Percentiles rank a stretch among this genome's conserved stretches.
Conservation (phyloP, 495 filamentous ascomycete species). For the Talaromyces ruber region DNA sequence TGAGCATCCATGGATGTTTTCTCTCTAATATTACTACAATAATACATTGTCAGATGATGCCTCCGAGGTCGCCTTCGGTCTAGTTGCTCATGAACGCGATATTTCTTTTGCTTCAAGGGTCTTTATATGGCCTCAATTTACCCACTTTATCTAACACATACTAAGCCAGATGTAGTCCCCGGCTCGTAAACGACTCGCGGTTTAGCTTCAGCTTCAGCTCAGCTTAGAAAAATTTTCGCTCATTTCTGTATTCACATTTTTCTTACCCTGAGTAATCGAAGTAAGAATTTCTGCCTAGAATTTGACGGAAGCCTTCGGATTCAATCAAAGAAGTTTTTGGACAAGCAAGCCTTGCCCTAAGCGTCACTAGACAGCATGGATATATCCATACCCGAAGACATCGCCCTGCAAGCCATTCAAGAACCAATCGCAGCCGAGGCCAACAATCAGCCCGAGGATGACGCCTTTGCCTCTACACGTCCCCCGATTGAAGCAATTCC, state of each 20-base stretch:
- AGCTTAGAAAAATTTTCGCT: not conserved
- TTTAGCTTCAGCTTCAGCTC: not conserved
- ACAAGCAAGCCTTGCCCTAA: not conserved
- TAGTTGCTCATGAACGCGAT: no score
- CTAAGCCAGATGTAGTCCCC: not conserved
- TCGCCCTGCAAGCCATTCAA: not conserved
- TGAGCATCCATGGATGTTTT: no score
- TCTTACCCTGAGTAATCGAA: no score
- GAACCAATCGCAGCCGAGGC: not conserved
- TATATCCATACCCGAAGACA: not conserved
- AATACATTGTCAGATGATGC: no score
- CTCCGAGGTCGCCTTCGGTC: no score
- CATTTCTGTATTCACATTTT: no score
- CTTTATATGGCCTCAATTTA: not conserved
- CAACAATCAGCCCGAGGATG: not conserved
- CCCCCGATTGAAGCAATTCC: constrained; percentile 12
- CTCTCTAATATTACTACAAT: no score
- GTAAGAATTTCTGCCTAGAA: no score
- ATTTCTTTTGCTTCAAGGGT: no score
- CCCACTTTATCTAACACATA: not conserved
- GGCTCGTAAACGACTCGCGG: not conserved
- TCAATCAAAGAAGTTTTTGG: no score
- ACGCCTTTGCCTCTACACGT: not conserved
- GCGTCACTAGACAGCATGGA: not conserved
- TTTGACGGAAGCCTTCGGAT: no score